Evolutionary conservation across 2,329 filamentous ascomycete species (phyloP).

Genomic region (Botrytis hyacinthi): DNA sequence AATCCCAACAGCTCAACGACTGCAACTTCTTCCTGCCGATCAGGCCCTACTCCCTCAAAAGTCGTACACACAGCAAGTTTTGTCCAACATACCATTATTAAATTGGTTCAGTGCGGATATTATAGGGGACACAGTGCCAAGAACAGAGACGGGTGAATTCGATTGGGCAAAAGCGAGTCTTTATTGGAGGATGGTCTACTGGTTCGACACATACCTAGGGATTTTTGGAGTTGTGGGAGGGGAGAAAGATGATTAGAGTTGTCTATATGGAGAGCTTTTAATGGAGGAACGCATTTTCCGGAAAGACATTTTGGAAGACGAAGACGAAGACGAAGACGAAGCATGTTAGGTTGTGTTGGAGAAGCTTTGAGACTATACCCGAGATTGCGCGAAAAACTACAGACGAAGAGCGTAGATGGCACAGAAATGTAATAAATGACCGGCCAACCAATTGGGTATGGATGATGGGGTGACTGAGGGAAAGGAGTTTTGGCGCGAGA

Average conservation of each 20-base stretch:
- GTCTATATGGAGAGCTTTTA: background rate
- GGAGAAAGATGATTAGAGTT: slow-evolving; percentile 32
- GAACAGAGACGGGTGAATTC: slow-evolving; percentile 71
- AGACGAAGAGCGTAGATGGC: background rate
- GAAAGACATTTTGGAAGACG: background rate
- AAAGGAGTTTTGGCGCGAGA: slow-evolving; percentile 17
- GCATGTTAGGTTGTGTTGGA: background rate
- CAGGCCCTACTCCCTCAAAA: slow-evolving; percentile 70
- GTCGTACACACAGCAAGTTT: slow-evolving; percentile 60
- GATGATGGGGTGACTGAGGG: background rate
- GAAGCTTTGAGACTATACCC: slow-evolving; percentile 23
- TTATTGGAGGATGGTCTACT: slow-evolving; percentile 67
- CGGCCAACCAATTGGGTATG: background rate
- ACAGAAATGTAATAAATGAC: slow-evolving; percentile 15
- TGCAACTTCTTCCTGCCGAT: slow-evolving; percentile 64
- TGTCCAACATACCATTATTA: slow-evolving; percentile 66
- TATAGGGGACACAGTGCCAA: slow-evolving; percentile 73
- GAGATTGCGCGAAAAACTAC: background rate
- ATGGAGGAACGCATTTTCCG: too few species aligned
- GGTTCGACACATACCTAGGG: slow-evolving; percentile 56
- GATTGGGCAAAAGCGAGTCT: slow-evolving; percentile 68
- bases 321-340: too few species aligned
- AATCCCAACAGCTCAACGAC: slow-evolving; percentile 65
- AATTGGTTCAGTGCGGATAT: slow-evolving; percentile 69
- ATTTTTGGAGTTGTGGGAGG: slow-evolving; percentile 56